Evolutionary conservation across 306 rosid genomes (phyloP).

Genomic region (Gleditsia sinensis): DNA sequence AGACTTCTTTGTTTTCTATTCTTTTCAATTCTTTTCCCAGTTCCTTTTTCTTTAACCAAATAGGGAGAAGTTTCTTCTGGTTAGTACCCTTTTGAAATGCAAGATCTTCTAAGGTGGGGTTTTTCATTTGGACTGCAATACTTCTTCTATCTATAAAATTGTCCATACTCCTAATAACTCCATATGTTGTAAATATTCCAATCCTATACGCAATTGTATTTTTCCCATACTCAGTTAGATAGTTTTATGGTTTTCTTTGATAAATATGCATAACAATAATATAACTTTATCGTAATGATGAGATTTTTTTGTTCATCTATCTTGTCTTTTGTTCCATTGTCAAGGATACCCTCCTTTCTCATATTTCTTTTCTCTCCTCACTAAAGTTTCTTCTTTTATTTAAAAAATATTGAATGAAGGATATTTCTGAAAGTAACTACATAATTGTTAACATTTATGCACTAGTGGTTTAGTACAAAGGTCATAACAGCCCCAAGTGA

Average conservation of each 20-base stretch:
- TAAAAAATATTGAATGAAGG: not conserved
- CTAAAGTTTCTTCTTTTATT: not conserved
- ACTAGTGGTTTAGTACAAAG: not conserved
- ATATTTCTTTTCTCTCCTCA: not conserved
- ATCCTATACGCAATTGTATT: not conserved
- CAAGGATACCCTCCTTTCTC: not conserved
- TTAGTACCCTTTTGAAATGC: not conserved
- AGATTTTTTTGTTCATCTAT: not conserved
- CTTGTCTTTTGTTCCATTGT: not conserved
- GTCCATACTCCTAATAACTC: not conserved
- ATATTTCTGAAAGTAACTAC: not conserved
- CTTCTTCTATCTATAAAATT: not conserved
- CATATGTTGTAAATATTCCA: not conserved
- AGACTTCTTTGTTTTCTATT: not conserved
- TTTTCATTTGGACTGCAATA: not conserved
- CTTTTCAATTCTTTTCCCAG: not conserved
- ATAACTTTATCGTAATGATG: not conserved
- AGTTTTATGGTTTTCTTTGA: not conserved
- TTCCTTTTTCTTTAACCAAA: not conserved
- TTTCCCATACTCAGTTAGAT: not conserved
- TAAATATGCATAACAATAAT: not conserved
- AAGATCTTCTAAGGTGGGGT: not conserved
- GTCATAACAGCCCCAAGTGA: not conserved
- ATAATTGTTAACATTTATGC: not conserved
- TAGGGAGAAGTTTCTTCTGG: not conserved